A percentile compares a stretch with the other conserved stretches of the same genome.
Evolutionary conservation across 1,284 basidiomycete genomes (phyloP).

Genomic region (Paramarasmius palmivorus): DNA sequence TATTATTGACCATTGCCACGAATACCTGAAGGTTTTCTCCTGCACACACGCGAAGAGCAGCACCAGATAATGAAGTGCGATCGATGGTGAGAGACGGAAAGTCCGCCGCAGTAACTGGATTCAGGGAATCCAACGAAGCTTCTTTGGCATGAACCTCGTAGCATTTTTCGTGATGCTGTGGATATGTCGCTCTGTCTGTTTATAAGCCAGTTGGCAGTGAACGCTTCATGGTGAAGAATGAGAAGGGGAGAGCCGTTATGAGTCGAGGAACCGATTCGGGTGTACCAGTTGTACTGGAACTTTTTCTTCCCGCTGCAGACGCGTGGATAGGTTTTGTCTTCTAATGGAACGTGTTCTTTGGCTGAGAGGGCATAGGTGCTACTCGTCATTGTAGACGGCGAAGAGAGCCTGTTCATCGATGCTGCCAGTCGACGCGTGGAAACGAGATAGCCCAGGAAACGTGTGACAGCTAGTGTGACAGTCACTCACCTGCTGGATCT

Average conservation of each 20-base stretch:
- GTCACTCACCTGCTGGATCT: background rate
- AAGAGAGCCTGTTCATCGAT: background rate
- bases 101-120: constrained; percentile 27
- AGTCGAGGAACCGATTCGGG: constrained; percentile 57
- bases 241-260: constrained; percentile 55
- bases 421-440: constrained; percentile 1
- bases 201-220: constrained; percentile 61
- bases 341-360: constrained; percentile 48
- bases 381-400: constrained; percentile 1
- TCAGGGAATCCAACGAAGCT: constrained; percentile 42
- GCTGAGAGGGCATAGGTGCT: constrained; percentile 58
- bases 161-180: constrained; percentile 45
- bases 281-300: constrained; percentile 75
- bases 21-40: constrained; percentile 50
- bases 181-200: constrained; percentile 66
- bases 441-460: background rate
- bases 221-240: constrained; percentile 71
- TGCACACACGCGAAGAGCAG: constrained; percentile 60
- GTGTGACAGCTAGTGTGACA: background rate
- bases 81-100: constrained; percentile 62
- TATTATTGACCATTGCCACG: constrained; percentile 50
- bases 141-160: constrained; percentile 24
- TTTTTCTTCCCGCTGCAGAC: constrained; percentile 72
- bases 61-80: constrained; percentile 72
- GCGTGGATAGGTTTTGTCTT: constrained; percentile 55